Evolutionary conservation across 164 flowering plant species (phyloP), one percentile per base, ranked within the genome.

Genomic region (Kingdonia uniflora): DNA sequence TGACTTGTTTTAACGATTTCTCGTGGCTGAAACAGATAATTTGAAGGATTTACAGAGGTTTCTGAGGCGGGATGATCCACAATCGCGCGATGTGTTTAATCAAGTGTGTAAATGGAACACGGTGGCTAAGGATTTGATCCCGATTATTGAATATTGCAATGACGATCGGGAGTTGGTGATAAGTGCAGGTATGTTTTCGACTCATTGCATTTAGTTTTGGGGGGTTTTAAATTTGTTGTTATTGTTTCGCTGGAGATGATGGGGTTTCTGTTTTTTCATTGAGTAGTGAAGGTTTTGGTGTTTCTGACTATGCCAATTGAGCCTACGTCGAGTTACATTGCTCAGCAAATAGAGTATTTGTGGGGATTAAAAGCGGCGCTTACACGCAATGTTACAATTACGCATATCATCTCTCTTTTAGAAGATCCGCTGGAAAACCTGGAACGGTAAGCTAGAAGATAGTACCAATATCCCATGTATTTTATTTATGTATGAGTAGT

Each of bases 231-330:
- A n/a, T n/a, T 21, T 23, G 5, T 33, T 8, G 19, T 51, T 19
- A 15, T 53, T 53, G 5, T 26, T 35, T 53, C 11, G 20, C 44
- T 16, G 46, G n/a, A 25, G 19, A 2, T 47, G 19, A 14, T 58
- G 26, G 13, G 41, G 6, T 42, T 42, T 11, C 2, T 13, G 46
- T 37, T 33, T 59, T 39, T 40, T n/a, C 6, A 58, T 55, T 42
- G 11, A 2, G 1, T 37, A 92, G 97, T 92, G 62, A 92, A 88
- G 69, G 76, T 92, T 54, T 63, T 92, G 79, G 96, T 88, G 57
- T 92, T 88, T 66, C 79, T 92, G 16, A 80, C 95, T 0, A 92
- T 92, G 97, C 96, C 97, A 0, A 56, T 89, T 15, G 95, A 89
- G 58, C 73, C 82, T 24, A 25, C 72, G 0, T 88, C 99, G 0